These are phyloP conservation scores for Cenococcum geophilum DNA, from an alignment of 495 filamentous ascomycete genomes.

Conservation along the genomic window DNA sequence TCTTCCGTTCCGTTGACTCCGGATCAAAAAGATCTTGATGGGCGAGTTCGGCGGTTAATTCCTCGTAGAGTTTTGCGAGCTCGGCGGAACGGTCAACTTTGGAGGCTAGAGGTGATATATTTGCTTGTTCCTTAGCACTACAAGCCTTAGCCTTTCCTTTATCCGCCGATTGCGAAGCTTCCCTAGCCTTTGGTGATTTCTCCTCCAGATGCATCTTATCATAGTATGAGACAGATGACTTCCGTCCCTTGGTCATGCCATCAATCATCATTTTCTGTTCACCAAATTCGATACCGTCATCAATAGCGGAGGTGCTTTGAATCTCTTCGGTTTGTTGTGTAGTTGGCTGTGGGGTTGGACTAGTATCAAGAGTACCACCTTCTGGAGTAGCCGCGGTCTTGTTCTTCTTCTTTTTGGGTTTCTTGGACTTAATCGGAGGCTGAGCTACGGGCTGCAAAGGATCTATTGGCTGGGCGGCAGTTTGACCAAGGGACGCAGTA, in stretches of 20 bases:
- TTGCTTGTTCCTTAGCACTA: no score
- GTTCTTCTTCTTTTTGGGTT: slow-evolving; percentile 5
- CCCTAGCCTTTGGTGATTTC: no score
- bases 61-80: no score
- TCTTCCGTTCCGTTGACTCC: no score
- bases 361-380: neutral
- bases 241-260: neutral
- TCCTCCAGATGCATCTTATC: neutral
- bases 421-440: neutral
- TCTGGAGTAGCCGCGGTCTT: neutral
- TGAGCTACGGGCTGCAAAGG: neutral
- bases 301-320: neutral
- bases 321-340: neutral
- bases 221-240: slow-evolving; percentile 2
- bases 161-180: neutral
- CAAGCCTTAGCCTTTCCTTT: neutral
- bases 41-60: no score
- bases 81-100: no score
- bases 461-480: neutral
- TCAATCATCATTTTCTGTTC: neutral
- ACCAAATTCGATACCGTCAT: neutral
- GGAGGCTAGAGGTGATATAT: no score
- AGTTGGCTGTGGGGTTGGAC: neutral
- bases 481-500: no score
- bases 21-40: no score